Evolutionary conservation across 2,329 filamentous ascomycete species (phyloP).

Genomic region (Trichoderma lentiforme): DNA sequence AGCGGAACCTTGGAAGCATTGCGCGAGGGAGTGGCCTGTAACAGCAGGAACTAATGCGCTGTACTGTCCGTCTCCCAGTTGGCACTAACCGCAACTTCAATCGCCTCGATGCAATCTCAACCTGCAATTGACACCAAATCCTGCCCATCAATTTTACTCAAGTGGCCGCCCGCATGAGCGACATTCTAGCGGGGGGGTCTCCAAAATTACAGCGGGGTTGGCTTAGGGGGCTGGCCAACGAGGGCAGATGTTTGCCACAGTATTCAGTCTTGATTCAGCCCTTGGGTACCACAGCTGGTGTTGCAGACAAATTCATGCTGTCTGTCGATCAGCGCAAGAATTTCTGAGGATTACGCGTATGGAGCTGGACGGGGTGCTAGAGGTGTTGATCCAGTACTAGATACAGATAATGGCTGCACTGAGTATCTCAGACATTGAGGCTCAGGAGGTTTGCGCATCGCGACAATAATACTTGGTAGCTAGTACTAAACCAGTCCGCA

Average conservation of each 20-base stretch:
- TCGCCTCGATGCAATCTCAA: not conserved
- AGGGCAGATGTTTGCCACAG: not conserved
- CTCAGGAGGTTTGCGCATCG: not conserved
- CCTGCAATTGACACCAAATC: not conserved
- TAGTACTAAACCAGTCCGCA: no score
- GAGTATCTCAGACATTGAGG: not conserved
- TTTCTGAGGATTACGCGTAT: not conserved
- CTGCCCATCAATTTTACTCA: not conserved
- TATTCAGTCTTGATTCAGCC: not conserved
- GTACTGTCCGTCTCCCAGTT: not conserved
- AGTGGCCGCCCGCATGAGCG: not conserved
- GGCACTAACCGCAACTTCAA: not conserved
- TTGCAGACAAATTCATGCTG: not conserved
- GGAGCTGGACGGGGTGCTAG: not conserved
- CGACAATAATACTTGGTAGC: no score
- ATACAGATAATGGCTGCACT: not conserved
- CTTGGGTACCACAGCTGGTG: not conserved
- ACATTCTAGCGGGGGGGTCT: slow-evolving; percentile 2
- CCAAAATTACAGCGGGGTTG: slow-evolving; percentile 14
- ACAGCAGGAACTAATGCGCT: not conserved
- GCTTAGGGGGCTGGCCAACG: slow-evolving; percentile 7
- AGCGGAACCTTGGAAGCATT: not conserved
- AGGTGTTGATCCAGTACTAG: not conserved
- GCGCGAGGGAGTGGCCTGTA: not conserved
- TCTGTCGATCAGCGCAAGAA: not conserved